These are phyloP conservation scores for Geranium incanum DNA, from an alignment of 441 rosid genomes.

Conservation along the genomic window DNA sequence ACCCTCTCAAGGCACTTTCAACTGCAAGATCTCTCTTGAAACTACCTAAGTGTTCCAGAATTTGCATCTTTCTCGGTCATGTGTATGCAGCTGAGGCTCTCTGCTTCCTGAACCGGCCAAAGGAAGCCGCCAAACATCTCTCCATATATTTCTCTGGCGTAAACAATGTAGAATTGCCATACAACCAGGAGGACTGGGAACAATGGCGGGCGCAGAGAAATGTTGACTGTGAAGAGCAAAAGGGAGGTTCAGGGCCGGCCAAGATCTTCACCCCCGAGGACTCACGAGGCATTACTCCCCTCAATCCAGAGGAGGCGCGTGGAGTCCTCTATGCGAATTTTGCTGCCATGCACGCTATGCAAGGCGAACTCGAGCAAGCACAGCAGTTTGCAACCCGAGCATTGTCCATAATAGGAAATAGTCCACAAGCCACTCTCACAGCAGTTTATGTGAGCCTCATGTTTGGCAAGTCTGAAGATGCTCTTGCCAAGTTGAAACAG, in stretches of 20 bases:
- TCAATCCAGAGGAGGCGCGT: conserved; percentile 78
- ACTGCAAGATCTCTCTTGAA: conserved; percentile 60
- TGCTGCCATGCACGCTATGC: conserved; percentile 52
- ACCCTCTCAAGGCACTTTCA: conserved; percentile 69
- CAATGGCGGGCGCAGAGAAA: conserved; percentile 46
- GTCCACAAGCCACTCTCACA: conserved; percentile 64
- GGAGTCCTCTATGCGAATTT: conserved; percentile 72
- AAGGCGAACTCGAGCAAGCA: conserved; percentile 70
- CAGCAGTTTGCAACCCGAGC: conserved; percentile 46
- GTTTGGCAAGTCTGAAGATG: conserved; percentile 69
- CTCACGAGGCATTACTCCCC: conserved; percentile 33
- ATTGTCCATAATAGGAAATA: conserved; percentile 44
- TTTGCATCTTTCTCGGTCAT: conserved; percentile 65
- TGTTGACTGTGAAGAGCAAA: conserved; percentile 55
- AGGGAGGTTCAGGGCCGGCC: conserved; percentile 31
- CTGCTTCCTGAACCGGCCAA: conserved; percentile 64
- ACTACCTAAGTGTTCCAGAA: conserved; percentile 55
- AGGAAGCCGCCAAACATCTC: conserved; percentile 74
- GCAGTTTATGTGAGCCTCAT: conserved; percentile 66
- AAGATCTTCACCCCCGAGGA: conserved; percentile 35
- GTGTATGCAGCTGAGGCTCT: conserved; percentile 92
- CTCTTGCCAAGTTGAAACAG: conserved; percentile 64
- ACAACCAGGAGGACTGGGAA: conserved; percentile 57
- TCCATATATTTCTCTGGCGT: conserved; percentile 53
- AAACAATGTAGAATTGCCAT: conserved; percentile 54